A percentile compares a stretch with the other conserved stretches of the same genome.
phyloP scores from a whole-genome alignment of 768 basidiomycete genomes.

The Russula griseocarnosa region DNA sequence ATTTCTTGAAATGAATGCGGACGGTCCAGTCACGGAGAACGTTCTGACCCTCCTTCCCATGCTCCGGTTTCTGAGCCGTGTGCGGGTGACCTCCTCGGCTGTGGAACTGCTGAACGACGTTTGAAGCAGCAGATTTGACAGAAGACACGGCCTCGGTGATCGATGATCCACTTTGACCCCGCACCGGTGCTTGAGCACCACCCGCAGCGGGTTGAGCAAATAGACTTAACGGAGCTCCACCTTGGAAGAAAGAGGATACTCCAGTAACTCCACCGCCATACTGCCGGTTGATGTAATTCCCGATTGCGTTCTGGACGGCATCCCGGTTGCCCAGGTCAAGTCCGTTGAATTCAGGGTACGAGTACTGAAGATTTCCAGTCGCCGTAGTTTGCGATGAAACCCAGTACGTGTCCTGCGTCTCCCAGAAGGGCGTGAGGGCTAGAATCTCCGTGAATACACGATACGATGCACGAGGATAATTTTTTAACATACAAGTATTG shows the following conservation, averaged over 20 bases:
- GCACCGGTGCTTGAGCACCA: background rate
- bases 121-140: background rate
- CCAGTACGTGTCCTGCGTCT: constrained; percentile 39
- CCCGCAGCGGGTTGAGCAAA: constrained; percentile 6
- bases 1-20: constrained; percentile 42
- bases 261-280: constrained; percentile 30
- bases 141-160: background rate
- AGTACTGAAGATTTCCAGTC: constrained; percentile 39
- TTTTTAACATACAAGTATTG: constrained; percentile 4
- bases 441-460: background rate
- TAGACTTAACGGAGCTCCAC: background rate
- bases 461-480: background rate
- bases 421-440: constrained; percentile 50
- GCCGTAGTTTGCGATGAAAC: constrained; percentile 35
- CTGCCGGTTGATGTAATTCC: constrained; percentile 36
- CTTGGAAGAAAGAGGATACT: too few relatives aligned
- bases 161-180: background rate
- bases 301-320: constrained; percentile 35
- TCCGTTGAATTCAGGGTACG: constrained; percentile 50
- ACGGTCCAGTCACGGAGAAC: constrained; percentile 40
- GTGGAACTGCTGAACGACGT: background rate
- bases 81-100: constrained; percentile 5
- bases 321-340: constrained; percentile 34
- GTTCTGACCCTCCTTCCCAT: background rate
- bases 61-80: background rate